phyloP scores from a whole-genome alignment of 148 eudicot species.

The Silene uniflora region DNA sequence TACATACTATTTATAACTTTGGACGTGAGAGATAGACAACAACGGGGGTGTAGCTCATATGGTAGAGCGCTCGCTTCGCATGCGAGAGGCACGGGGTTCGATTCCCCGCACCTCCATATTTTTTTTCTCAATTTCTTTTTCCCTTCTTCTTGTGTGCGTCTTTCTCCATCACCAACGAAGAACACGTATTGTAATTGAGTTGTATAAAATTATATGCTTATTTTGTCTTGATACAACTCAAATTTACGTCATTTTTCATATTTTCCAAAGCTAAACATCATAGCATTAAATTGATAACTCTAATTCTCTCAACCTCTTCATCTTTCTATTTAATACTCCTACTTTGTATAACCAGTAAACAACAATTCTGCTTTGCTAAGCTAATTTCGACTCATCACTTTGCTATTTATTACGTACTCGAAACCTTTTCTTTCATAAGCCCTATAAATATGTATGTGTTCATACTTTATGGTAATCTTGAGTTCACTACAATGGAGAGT shows the following conservation, averaged over 20 bases:
- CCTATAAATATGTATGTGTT: not conserved
- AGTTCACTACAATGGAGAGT: constrained; percentile 16
- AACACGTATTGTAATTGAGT: not conserved
- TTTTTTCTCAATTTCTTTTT: too few relatives aligned
- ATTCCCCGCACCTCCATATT: constrained; percentile 81
- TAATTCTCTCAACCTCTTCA: constrained; percentile 8
- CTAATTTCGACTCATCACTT: not conserved
- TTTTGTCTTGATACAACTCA: not conserved
- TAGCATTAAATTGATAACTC: constrained; percentile 6
- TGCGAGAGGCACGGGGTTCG: constrained; percentile 93
- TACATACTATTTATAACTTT: too few relatives aligned
- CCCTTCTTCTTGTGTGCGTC: not conserved
- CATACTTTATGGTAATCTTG: not conserved
- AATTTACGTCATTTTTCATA: constrained; percentile 17
- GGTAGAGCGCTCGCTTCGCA: constrained; percentile 96
- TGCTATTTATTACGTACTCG: not conserved
- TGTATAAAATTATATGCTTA: not conserved
- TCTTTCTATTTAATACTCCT: constrained; percentile 1
- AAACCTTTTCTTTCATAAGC: not conserved
- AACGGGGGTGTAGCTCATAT: constrained; percentile 94
- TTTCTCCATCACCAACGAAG: not conserved
- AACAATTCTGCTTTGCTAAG: constrained; percentile 25
- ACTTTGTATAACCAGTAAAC: not conserved
- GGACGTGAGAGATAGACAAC: not conserved
- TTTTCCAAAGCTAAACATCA: constrained; percentile 7